These are phyloP conservation scores for Aspergillus kassunensis DNA, from an alignment of 495 filamentous ascomycete species.

Conservation along the genomic window DNA sequence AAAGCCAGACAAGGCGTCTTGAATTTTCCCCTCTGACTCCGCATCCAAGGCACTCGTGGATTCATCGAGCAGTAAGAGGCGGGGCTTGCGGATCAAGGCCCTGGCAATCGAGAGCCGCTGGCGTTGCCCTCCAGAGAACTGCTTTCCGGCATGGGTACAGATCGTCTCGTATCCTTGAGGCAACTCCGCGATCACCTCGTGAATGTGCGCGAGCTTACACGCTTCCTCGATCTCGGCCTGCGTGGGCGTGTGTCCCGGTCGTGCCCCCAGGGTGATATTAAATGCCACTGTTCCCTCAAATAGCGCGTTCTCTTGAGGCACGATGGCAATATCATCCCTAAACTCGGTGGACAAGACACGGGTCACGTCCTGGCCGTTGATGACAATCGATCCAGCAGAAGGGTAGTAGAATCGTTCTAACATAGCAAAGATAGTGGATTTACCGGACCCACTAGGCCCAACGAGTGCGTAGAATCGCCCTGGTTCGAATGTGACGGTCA, in stretches of 20 bases:
- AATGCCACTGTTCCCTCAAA: slow-evolving; percentile 35
- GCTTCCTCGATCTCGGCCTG: slow-evolving; percentile 50
- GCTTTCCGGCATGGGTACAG: slow-evolving; percentile 57
- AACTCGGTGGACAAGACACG: slow-evolving; percentile 27
- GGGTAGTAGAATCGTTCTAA: slow-evolving; percentile 57
- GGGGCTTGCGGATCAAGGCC: slow-evolving; percentile 64
- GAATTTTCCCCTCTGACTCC: slow-evolving; percentile 65
- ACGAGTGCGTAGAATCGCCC: slow-evolving; percentile 58
- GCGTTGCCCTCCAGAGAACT: slow-evolving; percentile 69
- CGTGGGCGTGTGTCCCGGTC: slow-evolving; percentile 34
- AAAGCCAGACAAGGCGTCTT: slow-evolving; percentile 54
- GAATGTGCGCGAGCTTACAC: slow-evolving; percentile 54
- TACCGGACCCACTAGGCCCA: slow-evolving; percentile 57
- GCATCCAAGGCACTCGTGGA: slow-evolving; percentile 70
- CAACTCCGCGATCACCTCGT: slow-evolving; percentile 51
- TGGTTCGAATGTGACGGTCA: slow-evolving; percentile 51
- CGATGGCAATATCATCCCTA: slow-evolving; percentile 48
- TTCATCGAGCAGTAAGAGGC: slow-evolving; percentile 70
- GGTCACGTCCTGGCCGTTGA: slow-evolving; percentile 39
- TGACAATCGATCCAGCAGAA: slow-evolving; percentile 33
- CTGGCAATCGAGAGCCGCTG: slow-evolving; percentile 49
- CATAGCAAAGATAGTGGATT: slow-evolving; percentile 56
- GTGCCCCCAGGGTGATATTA: slow-evolving; percentile 50
- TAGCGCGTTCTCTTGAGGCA: slow-evolving; percentile 41
- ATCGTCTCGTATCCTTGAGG: slow-evolving; percentile 57